A percentile compares a stretch with the other conserved stretches of the same genome.
phyloP scores from a whole-genome alignment of 345 rosid genomes.

The Linum tenue region DNA sequence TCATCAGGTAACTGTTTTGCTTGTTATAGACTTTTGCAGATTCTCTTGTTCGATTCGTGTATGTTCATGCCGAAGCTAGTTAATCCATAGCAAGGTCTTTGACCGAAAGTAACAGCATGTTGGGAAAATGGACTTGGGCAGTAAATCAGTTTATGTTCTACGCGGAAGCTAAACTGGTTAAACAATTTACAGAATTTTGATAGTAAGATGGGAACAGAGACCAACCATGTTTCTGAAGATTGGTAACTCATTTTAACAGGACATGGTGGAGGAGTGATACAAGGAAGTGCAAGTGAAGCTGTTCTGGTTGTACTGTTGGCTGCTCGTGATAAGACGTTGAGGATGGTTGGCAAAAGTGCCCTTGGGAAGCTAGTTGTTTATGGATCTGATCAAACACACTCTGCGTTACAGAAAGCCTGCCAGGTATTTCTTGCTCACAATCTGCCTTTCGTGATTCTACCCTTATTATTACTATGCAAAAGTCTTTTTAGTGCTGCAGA shows the following conservation, averaged over 20 bases:
- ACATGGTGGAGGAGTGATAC: constrained; percentile 88
- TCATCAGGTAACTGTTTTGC: constrained; percentile 42
- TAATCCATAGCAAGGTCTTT: not conserved
- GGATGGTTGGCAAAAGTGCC: constrained; percentile 44
- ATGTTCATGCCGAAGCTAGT: not conserved
- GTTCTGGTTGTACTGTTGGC: constrained; percentile 63
- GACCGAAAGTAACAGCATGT: not conserved
- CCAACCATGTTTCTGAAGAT: constrained; percentile 7
- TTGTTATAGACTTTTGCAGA: not conserved
- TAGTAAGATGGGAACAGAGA: not conserved
- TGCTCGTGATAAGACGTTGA: constrained; percentile 59
- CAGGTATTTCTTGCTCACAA: constrained; percentile 35
- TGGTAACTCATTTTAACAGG: constrained; percentile 35
- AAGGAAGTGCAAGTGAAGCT: constrained; percentile 94
- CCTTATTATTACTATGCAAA: not conserved
- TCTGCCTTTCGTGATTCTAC: no score
- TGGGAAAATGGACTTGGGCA: no score
- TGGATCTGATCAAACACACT: constrained; percentile 83
- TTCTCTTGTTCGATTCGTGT: not conserved
- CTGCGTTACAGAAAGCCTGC: constrained; percentile 74
- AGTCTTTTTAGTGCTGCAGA: no score
- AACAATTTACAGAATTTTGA: not conserved
- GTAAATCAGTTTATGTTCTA: no score
- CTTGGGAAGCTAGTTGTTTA: constrained; percentile 75
- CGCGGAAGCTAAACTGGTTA: not conserved